A percentile compares a stretch with the other conserved stretches of the same genome.
Conservation (phyloP, 2,329 filamentous ascomycete genomes). For the Basipetospora chlamydospora region DNA sequence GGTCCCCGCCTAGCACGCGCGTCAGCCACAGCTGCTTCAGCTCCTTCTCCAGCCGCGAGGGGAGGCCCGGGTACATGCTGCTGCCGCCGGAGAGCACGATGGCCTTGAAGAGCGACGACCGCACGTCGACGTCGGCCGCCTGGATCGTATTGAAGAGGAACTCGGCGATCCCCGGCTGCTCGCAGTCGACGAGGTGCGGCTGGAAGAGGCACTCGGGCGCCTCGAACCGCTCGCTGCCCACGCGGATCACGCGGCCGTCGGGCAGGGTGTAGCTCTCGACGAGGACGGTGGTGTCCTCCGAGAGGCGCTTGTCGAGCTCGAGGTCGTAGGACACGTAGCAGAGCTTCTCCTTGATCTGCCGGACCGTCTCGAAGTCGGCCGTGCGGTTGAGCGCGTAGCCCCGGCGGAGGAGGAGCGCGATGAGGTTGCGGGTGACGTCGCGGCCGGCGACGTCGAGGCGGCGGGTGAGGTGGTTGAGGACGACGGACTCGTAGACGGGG, state of each 20-base stretch:
- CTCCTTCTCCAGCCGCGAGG: conserved; percentile 92
- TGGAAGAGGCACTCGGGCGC: conserved; percentile 97
- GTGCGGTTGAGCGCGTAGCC: conserved; percentile 97
- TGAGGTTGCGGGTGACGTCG: conserved; percentile 96
- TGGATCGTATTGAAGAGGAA: conserved; percentile 99
- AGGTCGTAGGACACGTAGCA: conserved; percentile 99
- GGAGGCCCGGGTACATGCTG: conserved; percentile 97
- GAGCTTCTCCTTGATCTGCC: conserved; percentile 99
- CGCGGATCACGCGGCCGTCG: conserved; percentile 87
- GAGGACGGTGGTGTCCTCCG: conserved; percentile 91
- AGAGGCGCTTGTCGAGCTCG: conserved; percentile 86
- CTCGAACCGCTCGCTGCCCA: conserved; percentile 95
- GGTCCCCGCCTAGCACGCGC: conserved; percentile 76
- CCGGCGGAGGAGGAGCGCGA: conserved; percentile 80
- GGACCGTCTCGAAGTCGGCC: conserved; percentile 96
- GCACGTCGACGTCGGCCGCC: conserved; percentile 85
- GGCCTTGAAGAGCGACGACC: conserved; percentile 87
- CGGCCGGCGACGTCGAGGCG: conserved; percentile 90
- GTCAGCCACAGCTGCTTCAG: conserved; percentile 98
- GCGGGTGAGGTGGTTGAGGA: conserved; percentile 90
- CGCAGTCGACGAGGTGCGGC: conserved; percentile 91
- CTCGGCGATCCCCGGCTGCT: conserved; percentile 91
- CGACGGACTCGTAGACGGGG: conserved; percentile 94
- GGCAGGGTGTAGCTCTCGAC: conserved; percentile 97
- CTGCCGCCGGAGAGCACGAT: conserved; percentile 92